These are phyloP conservation scores for Chloranthus sessilifolius DNA, from an alignment of 164 flowering plant species.

Conservation along the genomic window DNA sequence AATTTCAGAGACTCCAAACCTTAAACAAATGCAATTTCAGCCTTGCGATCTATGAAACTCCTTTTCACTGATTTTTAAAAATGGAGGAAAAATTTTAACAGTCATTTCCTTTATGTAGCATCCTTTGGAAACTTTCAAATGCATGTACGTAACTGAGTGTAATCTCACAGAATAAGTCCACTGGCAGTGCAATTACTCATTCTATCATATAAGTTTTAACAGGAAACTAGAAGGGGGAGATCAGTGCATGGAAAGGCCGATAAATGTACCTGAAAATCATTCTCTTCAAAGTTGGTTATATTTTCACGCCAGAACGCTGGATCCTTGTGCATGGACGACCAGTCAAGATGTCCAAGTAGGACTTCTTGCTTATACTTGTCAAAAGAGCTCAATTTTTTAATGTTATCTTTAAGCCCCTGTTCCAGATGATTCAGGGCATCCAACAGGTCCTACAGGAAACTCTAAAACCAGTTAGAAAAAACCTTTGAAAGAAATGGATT, in stretches of 20 bases:
- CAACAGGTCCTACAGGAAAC: constrained; percentile 67
- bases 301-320: constrained; percentile 90
- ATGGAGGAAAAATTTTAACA: too few relatives aligned
- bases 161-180: constrained; percentile 1
- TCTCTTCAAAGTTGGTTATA: constrained; percentile 79
- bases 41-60: too few relatives aligned
- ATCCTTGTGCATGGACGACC: constrained; percentile 98
- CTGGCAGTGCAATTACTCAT: background rate
- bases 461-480: background rate
- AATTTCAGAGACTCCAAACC: too few relatives aligned
- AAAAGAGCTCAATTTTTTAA: constrained; percentile 80
- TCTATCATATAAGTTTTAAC: background rate
- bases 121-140: too few relatives aligned
- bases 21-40: too few relatives aligned
- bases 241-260: background rate
- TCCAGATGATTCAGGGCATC: constrained; percentile 88
- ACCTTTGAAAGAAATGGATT: background rate
- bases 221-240: background rate
- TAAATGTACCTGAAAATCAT: constrained; percentile 77
- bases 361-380: constrained; percentile 98
- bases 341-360: constrained; percentile 92
- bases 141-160: too few relatives aligned
- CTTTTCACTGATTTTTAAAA: too few relatives aligned
- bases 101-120: too few relatives aligned
- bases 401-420: constrained; percentile 73